Evolutionary conservation across 2,329 filamentous ascomycete species (phyloP), one percentile per base, ranked within the genome.

Genomic region (Dactylonectria estremocensis): DNA sequence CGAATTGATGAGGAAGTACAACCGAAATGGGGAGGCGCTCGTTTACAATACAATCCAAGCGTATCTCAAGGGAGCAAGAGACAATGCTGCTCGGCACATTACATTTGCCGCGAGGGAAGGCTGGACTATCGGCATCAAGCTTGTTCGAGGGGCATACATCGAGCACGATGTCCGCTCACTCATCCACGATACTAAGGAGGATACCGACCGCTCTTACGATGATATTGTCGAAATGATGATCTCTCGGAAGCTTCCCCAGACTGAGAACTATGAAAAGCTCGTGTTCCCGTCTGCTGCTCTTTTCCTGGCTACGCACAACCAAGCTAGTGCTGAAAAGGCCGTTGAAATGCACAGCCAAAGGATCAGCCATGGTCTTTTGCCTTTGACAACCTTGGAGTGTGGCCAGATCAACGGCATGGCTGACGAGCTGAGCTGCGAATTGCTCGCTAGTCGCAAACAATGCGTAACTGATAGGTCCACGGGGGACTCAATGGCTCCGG

Each of bases 401-500:
- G 86, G 84, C 3, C 87, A 88, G 73, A 79, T 89, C 1, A 83
- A 85, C 58, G 87, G 87, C 35, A 89, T 89, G 87, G 85, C 87
- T 6, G 87, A 89, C 63, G 85, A 88, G 69, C 82, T 89, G 31
- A 84, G 82, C 53, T 86, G 85, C 73, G 78, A 79, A 5, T 78
- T 88, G 0, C 78, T 88, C n/a, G 80, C 83, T 3, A 40, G 24
- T 3, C 35, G 53, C 13, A 72, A 74, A 22, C 16, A 10, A 9
- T 37, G 31, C 14, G 37, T 33, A 2, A 20, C 28, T 7, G 28
- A 49, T 13, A 22, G 7, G 6, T 43, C 40, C 67, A 72, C 59
- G 6, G n/a, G 7, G 3, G 7, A 35, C n/a, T 9, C 3, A 3
- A 61, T 50, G 59, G 68, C 62, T 54, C 72, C n/a, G 18, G 62